Evolutionary conservation across 2,329 filamentous ascomycete species (phyloP).

Genomic region (Claviceps fusiformis): DNA sequence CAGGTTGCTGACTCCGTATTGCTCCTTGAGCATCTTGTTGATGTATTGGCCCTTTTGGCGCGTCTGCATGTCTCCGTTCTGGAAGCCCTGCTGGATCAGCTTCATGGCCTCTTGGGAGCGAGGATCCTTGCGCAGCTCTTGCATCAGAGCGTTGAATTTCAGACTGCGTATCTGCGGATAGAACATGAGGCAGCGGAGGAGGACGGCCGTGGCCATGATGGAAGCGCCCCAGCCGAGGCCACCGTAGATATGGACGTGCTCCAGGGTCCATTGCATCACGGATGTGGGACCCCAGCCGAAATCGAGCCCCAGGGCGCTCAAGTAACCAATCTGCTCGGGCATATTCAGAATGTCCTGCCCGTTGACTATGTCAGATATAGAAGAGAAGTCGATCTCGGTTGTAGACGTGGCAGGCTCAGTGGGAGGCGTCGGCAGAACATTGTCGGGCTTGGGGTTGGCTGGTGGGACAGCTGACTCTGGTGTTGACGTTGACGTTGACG

Average conservation of each 20-base stretch:
- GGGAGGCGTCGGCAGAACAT: slow-evolving; percentile 8
- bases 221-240: slow-evolving; percentile 75
- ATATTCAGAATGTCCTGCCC: slow-evolving; percentile 40
- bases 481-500: slow-evolving; percentile 4
- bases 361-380: slow-evolving; percentile 22
- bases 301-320: slow-evolving; percentile 71
- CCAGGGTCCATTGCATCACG: slow-evolving; percentile 60
- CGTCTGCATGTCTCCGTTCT: slow-evolving; percentile 30
- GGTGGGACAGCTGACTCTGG: slow-evolving; percentile 4
- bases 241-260: slow-evolving; percentile 65
- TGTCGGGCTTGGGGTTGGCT: slow-evolving; percentile 5
- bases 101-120: slow-evolving; percentile 35
- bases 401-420: slow-evolving; percentile 12
- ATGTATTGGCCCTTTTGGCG: slow-evolving; percentile 21
- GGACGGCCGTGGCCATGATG: slow-evolving; percentile 50
- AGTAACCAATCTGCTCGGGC: slow-evolving; percentile 67
- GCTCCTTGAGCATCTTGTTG: slow-evolving; percentile 22
- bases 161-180: slow-evolving; percentile 37
- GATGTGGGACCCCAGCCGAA: slow-evolving; percentile 73
- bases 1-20: slow-evolving; percentile 21
- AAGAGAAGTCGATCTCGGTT: slow-evolving; percentile 20
- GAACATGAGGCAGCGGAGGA: slow-evolving; percentile 52
- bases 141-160: slow-evolving; percentile 38
- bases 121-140: slow-evolving; percentile 40
- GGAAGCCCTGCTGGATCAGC: slow-evolving; percentile 32